Percentiles rank a stretch among this genome's conserved stretches.
Conservation (phyloP, 495 filamentous ascomycete genomes). For the Penicillium cosmopolitanum region DNA sequence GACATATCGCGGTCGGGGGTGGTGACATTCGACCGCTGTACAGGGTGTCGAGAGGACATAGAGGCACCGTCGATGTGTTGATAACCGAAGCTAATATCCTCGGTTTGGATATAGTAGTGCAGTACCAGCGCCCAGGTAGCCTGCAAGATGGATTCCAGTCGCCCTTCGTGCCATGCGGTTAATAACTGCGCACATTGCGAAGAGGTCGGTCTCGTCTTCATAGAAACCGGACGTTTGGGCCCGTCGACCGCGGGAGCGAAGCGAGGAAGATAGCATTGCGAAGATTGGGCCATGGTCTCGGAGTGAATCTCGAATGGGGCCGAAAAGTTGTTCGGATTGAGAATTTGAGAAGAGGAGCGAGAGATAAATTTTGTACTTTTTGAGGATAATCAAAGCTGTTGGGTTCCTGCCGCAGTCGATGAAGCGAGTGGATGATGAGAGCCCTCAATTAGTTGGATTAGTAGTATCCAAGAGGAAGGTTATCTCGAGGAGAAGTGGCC, state of each 20-base stretch:
- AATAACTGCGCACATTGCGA: constrained; percentile 39
- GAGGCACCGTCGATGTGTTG: constrained; percentile 37
- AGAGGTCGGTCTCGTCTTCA: constrained; percentile 38
- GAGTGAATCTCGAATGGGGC: constrained; percentile 10
- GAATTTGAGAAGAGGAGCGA: neutral
- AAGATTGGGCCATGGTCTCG: constrained; percentile 40
- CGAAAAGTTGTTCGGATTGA: neutral
- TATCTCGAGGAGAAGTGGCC: constrained; percentile 2
- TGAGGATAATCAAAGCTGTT: constrained; percentile 7
- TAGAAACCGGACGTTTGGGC: constrained; percentile 41
- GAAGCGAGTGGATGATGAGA: constrained; percentile 10
- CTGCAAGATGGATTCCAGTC: constrained; percentile 43
- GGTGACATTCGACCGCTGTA: constrained; percentile 22
- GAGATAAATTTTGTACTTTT: neutral
- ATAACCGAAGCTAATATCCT: constrained; percentile 62
- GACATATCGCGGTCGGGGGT: constrained; percentile 11
- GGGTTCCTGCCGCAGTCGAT: neutral
- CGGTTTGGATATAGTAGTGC: constrained; percentile 54
- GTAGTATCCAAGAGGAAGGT: constrained; percentile 24
- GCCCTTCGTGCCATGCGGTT: constrained; percentile 37
- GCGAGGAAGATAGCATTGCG: constrained; percentile 41
- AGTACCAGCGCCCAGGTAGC: constrained; percentile 60
- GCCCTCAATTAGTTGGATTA: constrained; percentile 13
- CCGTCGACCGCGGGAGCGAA: constrained; percentile 37
- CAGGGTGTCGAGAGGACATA: constrained; percentile 19